Conservation (phyloP, 2,329 filamentous ascomycete genomes). For the Sporothrix schenckii region DNA sequence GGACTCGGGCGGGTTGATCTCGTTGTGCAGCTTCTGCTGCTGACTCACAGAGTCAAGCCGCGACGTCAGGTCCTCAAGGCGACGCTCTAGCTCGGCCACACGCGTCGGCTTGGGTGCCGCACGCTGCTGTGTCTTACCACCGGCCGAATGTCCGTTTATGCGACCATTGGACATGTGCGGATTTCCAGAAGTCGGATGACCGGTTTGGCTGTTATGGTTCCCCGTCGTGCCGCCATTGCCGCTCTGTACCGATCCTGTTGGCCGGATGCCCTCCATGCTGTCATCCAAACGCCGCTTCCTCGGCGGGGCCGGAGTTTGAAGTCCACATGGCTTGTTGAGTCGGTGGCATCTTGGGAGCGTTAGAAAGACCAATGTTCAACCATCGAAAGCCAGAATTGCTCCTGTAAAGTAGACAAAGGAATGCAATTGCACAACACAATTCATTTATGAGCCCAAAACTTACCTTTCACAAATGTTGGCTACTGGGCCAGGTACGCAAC, state of each 20-base stretch:
- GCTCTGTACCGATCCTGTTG: not conserved
- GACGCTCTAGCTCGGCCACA: constrained; percentile 55
- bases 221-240: not conserved
- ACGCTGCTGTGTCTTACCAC: constrained; percentile 18
- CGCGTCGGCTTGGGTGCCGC: constrained; percentile 48
- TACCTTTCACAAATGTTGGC: constrained; percentile 54
- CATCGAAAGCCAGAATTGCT: not conserved
- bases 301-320: constrained; percentile 53
- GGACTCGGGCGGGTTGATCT: constrained; percentile 24
- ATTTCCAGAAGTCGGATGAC: not conserved
- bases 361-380: not conserved
- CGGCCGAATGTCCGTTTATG: not conserved
- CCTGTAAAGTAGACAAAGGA: not conserved
- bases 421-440: not conserved
- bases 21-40: constrained; percentile 14
- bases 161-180: constrained; percentile 4
- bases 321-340: constrained; percentile 52
- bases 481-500: constrained; percentile 51
- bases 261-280: not conserved
- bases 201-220: not conserved
- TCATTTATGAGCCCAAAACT: constrained; percentile 29
- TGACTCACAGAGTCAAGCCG: constrained; percentile 45
- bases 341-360: constrained; percentile 49
- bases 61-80: constrained; percentile 54
- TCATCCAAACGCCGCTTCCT: constrained; percentile 47